These are phyloP conservation scores for Helichrysum umbraculigerum DNA, from an alignment of 129 eudicot species.

Conservation along the genomic window DNA sequence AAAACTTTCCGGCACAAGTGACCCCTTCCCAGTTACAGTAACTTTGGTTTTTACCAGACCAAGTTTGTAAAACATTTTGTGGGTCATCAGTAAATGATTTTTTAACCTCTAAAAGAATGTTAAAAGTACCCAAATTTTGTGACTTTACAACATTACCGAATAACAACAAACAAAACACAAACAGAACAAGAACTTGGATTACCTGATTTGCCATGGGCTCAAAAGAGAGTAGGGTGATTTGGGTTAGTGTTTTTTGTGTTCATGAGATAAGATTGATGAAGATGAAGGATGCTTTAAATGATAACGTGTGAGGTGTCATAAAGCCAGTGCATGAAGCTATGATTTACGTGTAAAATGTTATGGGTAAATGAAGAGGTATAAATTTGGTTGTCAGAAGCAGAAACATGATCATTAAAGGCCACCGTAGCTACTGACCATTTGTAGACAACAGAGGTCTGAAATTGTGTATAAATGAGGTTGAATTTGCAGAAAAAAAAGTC, in stretches of 20 bases:
- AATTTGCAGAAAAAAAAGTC: slow-evolving; percentile 26
- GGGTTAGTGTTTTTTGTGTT: slow-evolving; percentile 6
- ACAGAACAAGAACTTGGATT: slow-evolving; percentile 16
- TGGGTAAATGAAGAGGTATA: slow-evolving; percentile 40
- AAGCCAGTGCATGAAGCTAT: slow-evolving; percentile 37
- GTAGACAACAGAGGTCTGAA: slow-evolving; percentile 17
- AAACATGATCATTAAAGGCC: slow-evolving; percentile 26
- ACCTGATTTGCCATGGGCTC: slow-evolving; percentile 32
- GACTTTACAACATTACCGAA: slow-evolving; percentile 19
- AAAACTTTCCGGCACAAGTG: slow-evolving; percentile 39
- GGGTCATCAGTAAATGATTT: slow-evolving; percentile 60
- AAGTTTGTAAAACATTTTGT: slow-evolving; percentile 47
- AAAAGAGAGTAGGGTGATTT: not conserved
- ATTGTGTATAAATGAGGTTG: slow-evolving; percentile 26
- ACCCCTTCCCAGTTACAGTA: slow-evolving; percentile 80
- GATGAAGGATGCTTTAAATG: not conserved
- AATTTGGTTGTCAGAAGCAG: slow-evolving; percentile 11
- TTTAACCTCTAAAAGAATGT: slow-evolving; percentile 59
- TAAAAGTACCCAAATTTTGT: slow-evolving; percentile 23
- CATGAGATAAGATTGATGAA: not conserved
- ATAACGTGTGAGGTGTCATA: slow-evolving; percentile 10
- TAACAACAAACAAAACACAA: not conserved
- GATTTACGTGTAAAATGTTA: slow-evolving; percentile 23
- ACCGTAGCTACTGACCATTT: slow-evolving; percentile 35
- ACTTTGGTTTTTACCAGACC: slow-evolving; percentile 58